Base-by-base conservation (phyloP, 2,329 filamentous ascomycete genomes). In the Verticillium klebahnii region DNA sequence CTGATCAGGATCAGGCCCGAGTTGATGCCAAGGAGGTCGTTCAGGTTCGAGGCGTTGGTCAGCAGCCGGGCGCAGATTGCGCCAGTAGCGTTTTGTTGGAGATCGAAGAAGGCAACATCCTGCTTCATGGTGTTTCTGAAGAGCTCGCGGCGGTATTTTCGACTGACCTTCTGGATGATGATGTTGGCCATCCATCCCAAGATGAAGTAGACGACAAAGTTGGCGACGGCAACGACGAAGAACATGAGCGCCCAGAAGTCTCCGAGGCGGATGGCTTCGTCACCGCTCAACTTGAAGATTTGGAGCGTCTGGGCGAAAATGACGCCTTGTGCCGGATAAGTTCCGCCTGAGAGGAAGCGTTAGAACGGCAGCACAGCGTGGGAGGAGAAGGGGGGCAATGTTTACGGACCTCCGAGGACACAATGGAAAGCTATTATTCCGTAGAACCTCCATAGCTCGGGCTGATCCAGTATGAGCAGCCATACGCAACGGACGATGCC, bases 181-280 rank as follows among this genome's bases (percentile, higher is more conserved):
- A 58, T 50, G 15, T 67, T 69, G 8, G 67, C 61, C 17, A 55
- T 40, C 39, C 59, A 67, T 1, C 70, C 67, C 5, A 69, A 62
- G 15, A 64, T 40, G 15, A 64, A 67, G 40, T 72, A 71, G 0
- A 63, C 61, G 19, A 71, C 45, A 3, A 70, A 34, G 29, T 64
- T 65, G 4, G 65, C 69, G 6, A 71, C 37, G 0, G 67, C 66
- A 55, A 71, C 67, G 34, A 71, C 65, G 17, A 73, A 69, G 61
- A 70, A 73, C 69, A 73, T 72, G 4, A 71, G 64, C 3, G 70
- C 59, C 15, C 68, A 67, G 66, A 82, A 82, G 63, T 82, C 77
- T 1, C 77, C 79, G 15, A 25, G 37, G 19, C 36, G 45, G 6
- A 58, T 36, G 14, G 29, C 31, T 36, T 31, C n/a, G 14, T 25